Evolutionary conservation across 2,329 filamentous ascomycete genomes (phyloP), one percentile per base, ranked within the genome.

Genomic region (Byssoonygena ceratinophila): DNA sequence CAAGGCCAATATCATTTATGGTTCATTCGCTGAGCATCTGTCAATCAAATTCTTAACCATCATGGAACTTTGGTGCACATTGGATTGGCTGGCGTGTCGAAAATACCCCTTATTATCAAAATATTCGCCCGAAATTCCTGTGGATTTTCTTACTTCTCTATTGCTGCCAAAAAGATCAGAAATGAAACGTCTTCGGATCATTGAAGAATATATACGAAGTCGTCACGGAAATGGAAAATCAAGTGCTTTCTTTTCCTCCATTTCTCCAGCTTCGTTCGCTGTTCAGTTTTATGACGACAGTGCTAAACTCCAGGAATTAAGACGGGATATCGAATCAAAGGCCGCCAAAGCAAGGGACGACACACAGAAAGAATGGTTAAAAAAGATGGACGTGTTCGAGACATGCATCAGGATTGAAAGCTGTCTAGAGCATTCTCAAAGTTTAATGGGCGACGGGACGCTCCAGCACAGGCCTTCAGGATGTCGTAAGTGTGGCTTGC

Each of bases 11-110:
- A 11, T 23, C 7, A 34, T 27, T 3, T 55, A 55, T 31, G 16
- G 27, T 6, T 32, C 57, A 31, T 37, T 48, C 14, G 74, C 80
- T 0, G 71, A 76, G 54, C 64, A 64, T 0, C 59, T 67, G 0
- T 84, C 81, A 0, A 56, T 74, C 3, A 81, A 82, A 75, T 54
- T 80, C 2, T 67, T 84, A 0, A 78, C 74, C 0, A 57, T 77
- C 0, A 57, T 80, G 2, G 78, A 83, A 51, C 61, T 84, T 0
- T 84, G 81, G 81, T 60, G 78, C 4, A 76, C 75, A 0, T 72
- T 75, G 25, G 80, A 84, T 55, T 74, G 66, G 44, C 65, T 68
- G 1, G 73, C 73, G 0, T 64, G 69, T 1, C 11, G 50, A 1
- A 53, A 64, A 0, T 65, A 70, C n/a, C 64, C 70, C 0, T 54